phyloP scores from a whole-genome alignment of 1,284 basidiomycete genomes.

The Phlebopus sp. region DNA sequence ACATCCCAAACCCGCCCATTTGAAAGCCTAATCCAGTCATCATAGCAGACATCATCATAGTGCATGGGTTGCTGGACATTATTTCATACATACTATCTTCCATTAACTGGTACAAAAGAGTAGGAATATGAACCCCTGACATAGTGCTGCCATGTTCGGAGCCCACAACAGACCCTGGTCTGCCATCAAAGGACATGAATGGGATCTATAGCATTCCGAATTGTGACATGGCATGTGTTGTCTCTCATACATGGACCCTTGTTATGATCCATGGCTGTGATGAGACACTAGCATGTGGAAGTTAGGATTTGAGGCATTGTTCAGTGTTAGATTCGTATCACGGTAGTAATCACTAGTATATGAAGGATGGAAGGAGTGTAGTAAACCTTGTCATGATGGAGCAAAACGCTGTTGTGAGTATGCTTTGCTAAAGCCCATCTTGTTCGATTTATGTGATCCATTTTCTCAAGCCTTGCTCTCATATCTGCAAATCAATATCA shows the following conservation, averaged over 20 bases:
- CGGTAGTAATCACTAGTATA: conserved; percentile 80
- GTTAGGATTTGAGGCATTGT: conserved; percentile 56
- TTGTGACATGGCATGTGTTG: conserved; percentile 42
- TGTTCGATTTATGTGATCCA: conserved; percentile 75
- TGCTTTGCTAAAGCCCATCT: conserved; percentile 62
- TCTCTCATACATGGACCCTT: conserved; percentile 38
- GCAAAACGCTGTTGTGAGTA: conserved; percentile 49
- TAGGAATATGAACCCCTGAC: conserved; percentile 48
- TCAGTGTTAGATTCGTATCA: conserved; percentile 66
- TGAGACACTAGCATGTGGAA: conserved; percentile 51
- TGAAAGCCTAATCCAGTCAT: conserved; percentile 49
- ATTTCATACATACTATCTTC: conserved; percentile 64
- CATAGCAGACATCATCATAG: conserved; percentile 64
- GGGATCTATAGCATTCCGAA: conserved; percentile 64
- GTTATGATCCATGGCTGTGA: conserved; percentile 62
- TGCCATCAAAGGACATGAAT: conserved; percentile 63
- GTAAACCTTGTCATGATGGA: conserved; percentile 54
- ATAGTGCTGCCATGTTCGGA: conserved; percentile 65
- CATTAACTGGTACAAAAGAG: conserved; percentile 58
- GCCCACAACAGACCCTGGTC: conserved; percentile 60
- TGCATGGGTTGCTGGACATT: conserved; percentile 46
- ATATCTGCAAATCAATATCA: no score
- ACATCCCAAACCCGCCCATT: conserved; percentile 42
- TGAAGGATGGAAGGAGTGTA: conserved; percentile 63
- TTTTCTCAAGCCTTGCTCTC: conserved; percentile 88